Conservation (phyloP, 805 yeast species). For the Zygosaccharomyces rouxii region DNA sequence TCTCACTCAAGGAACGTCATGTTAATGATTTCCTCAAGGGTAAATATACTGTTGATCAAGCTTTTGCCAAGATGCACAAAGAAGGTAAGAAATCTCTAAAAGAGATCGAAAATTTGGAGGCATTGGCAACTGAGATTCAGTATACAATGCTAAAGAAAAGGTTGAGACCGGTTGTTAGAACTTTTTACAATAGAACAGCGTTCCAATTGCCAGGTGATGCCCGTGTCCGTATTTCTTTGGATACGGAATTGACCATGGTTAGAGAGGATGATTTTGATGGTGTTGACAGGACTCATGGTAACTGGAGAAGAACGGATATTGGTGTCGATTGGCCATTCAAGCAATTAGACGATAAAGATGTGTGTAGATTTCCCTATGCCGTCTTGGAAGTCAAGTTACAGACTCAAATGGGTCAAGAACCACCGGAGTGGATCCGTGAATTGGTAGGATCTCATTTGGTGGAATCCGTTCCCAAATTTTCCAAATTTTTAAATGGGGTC, state of each 20-base stretch:
- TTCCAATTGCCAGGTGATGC: slow-evolving; percentile 99
- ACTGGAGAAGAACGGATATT: slow-evolving; percentile 98
- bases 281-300: slow-evolving; percentile 76
- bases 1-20: slow-evolving; percentile 84
- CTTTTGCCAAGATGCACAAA: slow-evolving; percentile 85
- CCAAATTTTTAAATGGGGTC: slow-evolving; percentile 95
- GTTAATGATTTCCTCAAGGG: slow-evolving; percentile 84
- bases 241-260: slow-evolving; percentile 94
- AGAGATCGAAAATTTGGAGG: slow-evolving; percentile 89
- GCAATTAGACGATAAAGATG: slow-evolving; percentile 78
- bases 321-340: slow-evolving; percentile 95
- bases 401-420: slow-evolving; percentile 98
- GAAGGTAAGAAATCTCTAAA: slow-evolving; percentile 84
- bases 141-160: slow-evolving; percentile 79
- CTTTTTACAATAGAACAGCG: slow-evolving; percentile 96
- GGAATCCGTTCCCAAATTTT: slow-evolving; percentile 96
- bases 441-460: slow-evolving; percentile 88
- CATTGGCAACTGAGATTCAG: slow-evolving; percentile 89
- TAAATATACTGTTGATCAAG: slow-evolving; percentile 79
- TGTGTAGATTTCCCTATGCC: slow-evolving; percentile 94
- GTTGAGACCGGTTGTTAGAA: slow-evolving; percentile 89
- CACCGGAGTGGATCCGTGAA: slow-evolving; percentile 96
- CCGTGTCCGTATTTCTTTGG: slow-evolving; percentile 95
- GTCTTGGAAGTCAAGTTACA: slow-evolving; percentile 95
- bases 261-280: slow-evolving; percentile 98